Percentiles rank a stretch among this genome's conserved stretches.
Evolutionary conservation across 148 eudicot genomes (phyloP).

Genomic region (Camellia sinensis): DNA sequence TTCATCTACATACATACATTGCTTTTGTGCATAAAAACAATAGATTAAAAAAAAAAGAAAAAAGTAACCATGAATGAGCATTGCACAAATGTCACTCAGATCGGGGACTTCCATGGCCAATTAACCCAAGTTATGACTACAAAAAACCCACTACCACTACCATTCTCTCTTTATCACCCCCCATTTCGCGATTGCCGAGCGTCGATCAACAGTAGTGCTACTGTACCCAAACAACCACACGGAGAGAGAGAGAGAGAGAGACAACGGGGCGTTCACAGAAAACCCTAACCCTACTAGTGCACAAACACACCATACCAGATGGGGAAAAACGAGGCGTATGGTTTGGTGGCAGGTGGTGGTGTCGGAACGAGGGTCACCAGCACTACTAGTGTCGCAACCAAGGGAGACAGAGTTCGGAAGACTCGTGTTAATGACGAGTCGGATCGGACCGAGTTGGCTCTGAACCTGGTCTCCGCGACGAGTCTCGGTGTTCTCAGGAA

Average conservation of each 20-base stretch:
- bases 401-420: not conserved
- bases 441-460: not conserved
- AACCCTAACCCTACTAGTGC: not conserved
- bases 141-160: slow-evolving; percentile 7
- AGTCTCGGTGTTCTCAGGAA: slow-evolving; percentile 15
- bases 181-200: slow-evolving; percentile 22
- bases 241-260: not conserved
- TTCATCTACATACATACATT: not conserved
- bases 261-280: not conserved
- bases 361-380: not conserved
- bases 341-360: slow-evolving; percentile 16
- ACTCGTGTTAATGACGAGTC: not conserved
- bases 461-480: not conserved
- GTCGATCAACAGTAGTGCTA: not conserved
- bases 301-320: not conserved
- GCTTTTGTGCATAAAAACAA: not conserved
- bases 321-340: slow-evolving; percentile 27
- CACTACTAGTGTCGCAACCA: not conserved
- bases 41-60: not conserved
- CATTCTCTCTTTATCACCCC: not conserved
- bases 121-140: not conserved
- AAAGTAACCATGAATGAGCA: slow-evolving; percentile 21
- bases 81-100: slow-evolving; percentile 32
- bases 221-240: not conserved
- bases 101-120: not conserved